These are phyloP conservation scores for Colletotrichum siamense DNA, from an alignment of 2,329 filamentous ascomycete genomes.

Conservation along the genomic window DNA sequence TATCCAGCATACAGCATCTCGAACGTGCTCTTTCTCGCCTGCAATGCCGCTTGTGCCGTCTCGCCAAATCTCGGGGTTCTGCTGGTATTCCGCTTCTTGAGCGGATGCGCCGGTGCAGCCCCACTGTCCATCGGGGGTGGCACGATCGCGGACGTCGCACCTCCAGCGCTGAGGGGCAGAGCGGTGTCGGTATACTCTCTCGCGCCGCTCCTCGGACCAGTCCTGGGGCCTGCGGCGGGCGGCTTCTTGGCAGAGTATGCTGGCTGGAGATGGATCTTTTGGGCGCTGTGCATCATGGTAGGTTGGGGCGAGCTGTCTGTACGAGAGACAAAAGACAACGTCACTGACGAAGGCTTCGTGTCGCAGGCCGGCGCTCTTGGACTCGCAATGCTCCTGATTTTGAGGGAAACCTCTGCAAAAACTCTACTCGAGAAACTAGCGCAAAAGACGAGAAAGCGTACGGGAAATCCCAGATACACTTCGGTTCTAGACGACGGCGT, in stretches of 20 bases:
- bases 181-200: constrained; percentile 38
- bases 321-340: neutral
- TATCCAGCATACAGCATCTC: constrained; percentile 31
- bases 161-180: constrained; percentile 33
- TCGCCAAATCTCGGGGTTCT: constrained; percentile 30
- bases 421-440: constrained; percentile 50
- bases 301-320: constrained; percentile 9
- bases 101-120: constrained; percentile 29
- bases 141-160: constrained; percentile 39
- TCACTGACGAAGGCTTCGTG: constrained; percentile 19
- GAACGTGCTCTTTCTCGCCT: constrained; percentile 34
- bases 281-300: constrained; percentile 45
- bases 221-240: constrained; percentile 35
- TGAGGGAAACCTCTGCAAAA: constrained; percentile 54
- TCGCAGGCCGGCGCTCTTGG: constrained; percentile 38
- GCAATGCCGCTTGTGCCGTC: constrained; percentile 33
- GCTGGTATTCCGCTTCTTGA: constrained; percentile 35
- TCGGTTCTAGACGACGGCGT: constrained; percentile 11
- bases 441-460: constrained; percentile 48
- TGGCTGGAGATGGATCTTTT: constrained; percentile 51
- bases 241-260: constrained; percentile 31
- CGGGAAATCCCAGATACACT: constrained; percentile 30
- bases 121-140: constrained; percentile 37
- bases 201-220: constrained; percentile 37
- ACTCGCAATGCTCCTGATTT: constrained; percentile 40